Evolutionary conservation across 305 asterid genomes (phyloP).

Genomic region (Solanum hybrid): DNA sequence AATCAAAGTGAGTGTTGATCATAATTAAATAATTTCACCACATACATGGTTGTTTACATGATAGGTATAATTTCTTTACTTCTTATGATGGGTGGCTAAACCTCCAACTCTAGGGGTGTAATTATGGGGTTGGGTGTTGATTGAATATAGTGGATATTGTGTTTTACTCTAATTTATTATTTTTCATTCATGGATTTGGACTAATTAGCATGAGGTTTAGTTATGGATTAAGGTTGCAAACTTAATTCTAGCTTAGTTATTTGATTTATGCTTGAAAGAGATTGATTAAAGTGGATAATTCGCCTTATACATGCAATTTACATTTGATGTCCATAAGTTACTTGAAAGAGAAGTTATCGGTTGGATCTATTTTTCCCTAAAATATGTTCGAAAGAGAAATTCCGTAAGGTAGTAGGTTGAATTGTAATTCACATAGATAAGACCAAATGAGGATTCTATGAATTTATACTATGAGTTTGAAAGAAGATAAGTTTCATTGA

Average conservation of each 20-base stretch:
- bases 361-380: background rate
- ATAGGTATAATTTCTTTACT: background rate
- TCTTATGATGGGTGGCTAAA: background rate
- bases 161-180: no score
- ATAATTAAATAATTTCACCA: background rate
- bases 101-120: background rate
- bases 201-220: background rate
- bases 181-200: background rate
- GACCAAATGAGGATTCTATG: background rate
- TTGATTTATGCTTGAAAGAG: background rate
- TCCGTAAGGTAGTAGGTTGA: background rate
- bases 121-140: background rate
- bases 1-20: background rate
- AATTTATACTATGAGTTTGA: background rate
- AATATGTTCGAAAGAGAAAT: background rate
- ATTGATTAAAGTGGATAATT: background rate
- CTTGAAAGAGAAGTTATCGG: background rate
- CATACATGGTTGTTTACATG: background rate
- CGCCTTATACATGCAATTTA: background rate
- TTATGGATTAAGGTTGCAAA: background rate
- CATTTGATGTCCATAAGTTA: background rate
- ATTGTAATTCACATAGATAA: background rate
- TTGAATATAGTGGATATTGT: background rate
- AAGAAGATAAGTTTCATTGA: background rate
- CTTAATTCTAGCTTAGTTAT: background rate